phyloP scores from a whole-genome alignment of 2,329 filamentous ascomycete genomes.

The Monosporascus sp. region DNA sequence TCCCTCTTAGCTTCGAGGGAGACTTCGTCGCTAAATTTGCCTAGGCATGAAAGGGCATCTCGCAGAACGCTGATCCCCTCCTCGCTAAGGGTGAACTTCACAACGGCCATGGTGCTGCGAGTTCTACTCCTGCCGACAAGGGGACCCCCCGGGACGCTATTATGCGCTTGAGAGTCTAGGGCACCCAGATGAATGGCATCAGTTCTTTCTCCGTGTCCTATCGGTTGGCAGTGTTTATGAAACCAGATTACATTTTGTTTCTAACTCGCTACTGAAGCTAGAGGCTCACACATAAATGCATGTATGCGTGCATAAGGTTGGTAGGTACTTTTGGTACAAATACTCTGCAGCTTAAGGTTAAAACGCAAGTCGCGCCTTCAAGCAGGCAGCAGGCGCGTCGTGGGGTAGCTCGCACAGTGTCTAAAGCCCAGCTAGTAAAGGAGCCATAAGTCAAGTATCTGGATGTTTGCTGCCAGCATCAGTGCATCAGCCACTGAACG shows the following conservation, averaged over 20 bases:
- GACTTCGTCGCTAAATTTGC: conserved; percentile 76
- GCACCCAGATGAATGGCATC: too few species aligned
- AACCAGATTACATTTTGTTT: too few species aligned
- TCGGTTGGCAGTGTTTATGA: too few species aligned
- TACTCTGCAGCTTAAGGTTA: not conserved
- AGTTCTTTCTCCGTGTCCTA: too few species aligned
- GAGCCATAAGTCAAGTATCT: too few species aligned
- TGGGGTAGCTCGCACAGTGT: conserved; percentile 16
- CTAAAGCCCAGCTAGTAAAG: not conserved
- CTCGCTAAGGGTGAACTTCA: conserved; percentile 70
- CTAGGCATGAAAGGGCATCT: conserved; percentile 68
- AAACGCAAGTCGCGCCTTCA: conserved; percentile 3
- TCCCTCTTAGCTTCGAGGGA: conserved; percentile 68
- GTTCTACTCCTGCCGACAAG: not conserved
- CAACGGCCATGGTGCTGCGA: conserved; percentile 46
- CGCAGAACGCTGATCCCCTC: conserved; percentile 67
- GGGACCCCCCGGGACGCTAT: not conserved
- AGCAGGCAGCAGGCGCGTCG: conserved; percentile 18
- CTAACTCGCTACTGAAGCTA: too few species aligned
- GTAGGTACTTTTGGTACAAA: not conserved
- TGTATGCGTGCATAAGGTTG: too few species aligned
- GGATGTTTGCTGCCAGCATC: too few species aligned
- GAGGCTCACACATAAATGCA: too few species aligned
- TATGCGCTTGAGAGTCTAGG: not conserved
- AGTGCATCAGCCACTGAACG: too few species aligned